A percentile compares a stretch with the other conserved stretches of the same genome.
Conservation (phyloP, 2,329 filamentous ascomycete genomes). For the Hypoxylon sp. region DNA sequence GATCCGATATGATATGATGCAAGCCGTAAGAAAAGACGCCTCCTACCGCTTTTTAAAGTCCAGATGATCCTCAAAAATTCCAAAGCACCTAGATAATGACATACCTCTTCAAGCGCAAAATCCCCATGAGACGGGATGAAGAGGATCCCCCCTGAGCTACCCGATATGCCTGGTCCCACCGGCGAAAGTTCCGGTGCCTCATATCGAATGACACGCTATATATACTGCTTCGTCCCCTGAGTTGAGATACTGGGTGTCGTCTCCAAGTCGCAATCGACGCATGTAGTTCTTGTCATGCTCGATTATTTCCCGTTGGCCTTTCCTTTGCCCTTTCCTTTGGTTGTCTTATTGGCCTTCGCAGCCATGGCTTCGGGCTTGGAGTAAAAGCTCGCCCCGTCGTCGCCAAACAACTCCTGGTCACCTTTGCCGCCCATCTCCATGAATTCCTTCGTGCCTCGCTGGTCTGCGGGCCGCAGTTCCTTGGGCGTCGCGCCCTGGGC, state of each 20-base stretch:
- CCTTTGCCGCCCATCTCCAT: constrained; percentile 86
- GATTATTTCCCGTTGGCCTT: constrained; percentile 36
- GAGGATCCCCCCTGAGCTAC: not conserved
- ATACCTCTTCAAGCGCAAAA: not conserved
- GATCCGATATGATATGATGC: constrained; percentile 12
- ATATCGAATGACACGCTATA: constrained; percentile 3
- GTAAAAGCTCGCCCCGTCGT: constrained; percentile 65
- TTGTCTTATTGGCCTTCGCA: constrained; percentile 39
- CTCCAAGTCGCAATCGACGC: constrained; percentile 4
- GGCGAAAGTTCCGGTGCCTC: not conserved
- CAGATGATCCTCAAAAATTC: constrained; percentile 10
- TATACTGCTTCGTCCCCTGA: constrained; percentile 1
- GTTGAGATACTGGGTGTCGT: too few relatives aligned
- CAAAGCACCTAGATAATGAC: constrained; percentile 9
- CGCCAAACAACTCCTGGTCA: constrained; percentile 77
- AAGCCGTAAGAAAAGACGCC: constrained; percentile 7
- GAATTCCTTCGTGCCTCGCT: constrained; percentile 77
- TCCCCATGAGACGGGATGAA: not conserved
- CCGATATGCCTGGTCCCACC: not conserved
- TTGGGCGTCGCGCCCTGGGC: constrained; percentile 54
- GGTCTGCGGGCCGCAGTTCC: constrained; percentile 72
- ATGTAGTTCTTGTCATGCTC: not conserved
- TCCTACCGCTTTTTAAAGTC: constrained; percentile 13
- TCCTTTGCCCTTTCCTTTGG: constrained; percentile 39
- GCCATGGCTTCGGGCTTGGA: constrained; percentile 50